Evolutionary conservation across 2,329 filamentous ascomycete species (phyloP).

Genomic region (Triangularia verruculosa): DNA sequence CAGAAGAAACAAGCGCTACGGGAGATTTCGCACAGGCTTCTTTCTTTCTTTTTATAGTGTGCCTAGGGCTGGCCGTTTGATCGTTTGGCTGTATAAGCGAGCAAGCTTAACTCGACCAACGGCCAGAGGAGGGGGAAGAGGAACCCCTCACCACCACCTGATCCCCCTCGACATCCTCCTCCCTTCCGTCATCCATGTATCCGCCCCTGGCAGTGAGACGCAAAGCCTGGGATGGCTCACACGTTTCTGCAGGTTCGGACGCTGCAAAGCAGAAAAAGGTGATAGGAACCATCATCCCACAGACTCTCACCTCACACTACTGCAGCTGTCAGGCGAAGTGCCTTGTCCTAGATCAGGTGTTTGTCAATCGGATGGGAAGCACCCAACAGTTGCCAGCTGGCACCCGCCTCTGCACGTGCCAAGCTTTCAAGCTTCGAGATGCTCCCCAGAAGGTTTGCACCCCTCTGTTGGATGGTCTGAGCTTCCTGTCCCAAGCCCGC

Average conservation of each 20-base stretch:
- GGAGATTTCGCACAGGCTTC: constrained; percentile 5
- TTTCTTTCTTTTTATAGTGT: constrained; percentile 5
- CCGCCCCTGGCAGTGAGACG: neutral
- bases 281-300: neutral
- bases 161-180: neutral
- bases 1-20: neutral
- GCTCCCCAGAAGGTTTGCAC: neutral
- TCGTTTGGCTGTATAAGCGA: neutral
- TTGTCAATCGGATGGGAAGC: neutral
- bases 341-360: too few species aligned
- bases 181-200: neutral
- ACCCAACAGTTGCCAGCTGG: neutral
- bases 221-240: neutral
- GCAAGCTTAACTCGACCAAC: neutral
- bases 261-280: neutral
- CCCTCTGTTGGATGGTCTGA: neutral
- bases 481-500: neutral
- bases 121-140: neutral
- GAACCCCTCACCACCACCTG: neutral
- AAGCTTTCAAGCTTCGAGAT: neutral
- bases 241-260: neutral
- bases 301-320: neutral
- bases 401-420: neutral
- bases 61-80: neutral
- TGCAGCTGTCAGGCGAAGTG: neutral